Evolutionary conservation across 1,284 basidiomycete genomes (phyloP), one percentile per base, ranked within the genome.

Genomic region (Sporisorium iseilematis-ciliati): DNA sequence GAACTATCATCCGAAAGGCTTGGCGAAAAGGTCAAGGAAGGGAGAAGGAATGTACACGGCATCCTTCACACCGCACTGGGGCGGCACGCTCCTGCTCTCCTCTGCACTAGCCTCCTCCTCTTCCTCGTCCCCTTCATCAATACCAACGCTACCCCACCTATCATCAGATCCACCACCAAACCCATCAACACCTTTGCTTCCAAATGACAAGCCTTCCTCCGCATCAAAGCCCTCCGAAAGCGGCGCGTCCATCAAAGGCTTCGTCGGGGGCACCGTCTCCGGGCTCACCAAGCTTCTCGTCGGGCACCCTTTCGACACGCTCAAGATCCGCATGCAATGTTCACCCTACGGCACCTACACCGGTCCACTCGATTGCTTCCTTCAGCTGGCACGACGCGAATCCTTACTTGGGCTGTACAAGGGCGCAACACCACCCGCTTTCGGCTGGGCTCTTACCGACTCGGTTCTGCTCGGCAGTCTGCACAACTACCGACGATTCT

Each of bases 391-490:
- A 14, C 87, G 88, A 55, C 89, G 89, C 43, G 92, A 93, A 68
- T 84, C 84, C 0, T 61, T 82, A 2, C 55, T 83, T 8, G 83
- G 84, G 8, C 56, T 86, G 29, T 86, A 86, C 76, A 86, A 86
- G 62, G 88, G 91, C 89, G 86, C 85, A 38, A 66, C 68, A 2
- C 91, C 91, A 6, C 92, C 92, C 2, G 91, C 91, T 20, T 86
- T 93, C 4, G 91, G 91, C 2, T 93, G 91, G 92, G 90, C 91
- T 8, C 88, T 90, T 42, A 91, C 91, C 46, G 92, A 93, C 81
- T 90, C 91, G 16, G 86, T 93, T 10, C 87, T 93, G 7, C 87
- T 93, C 55, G 92, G 92, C 4, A 91, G 91, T 4, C 85, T 93
- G 50, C 85, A 86, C 40, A 81, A 78, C 50, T 80, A 79, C 29